phyloP scores from a whole-genome alignment of 202 grass and related monocot species.

The Schoenoplectus triqueter region DNA sequence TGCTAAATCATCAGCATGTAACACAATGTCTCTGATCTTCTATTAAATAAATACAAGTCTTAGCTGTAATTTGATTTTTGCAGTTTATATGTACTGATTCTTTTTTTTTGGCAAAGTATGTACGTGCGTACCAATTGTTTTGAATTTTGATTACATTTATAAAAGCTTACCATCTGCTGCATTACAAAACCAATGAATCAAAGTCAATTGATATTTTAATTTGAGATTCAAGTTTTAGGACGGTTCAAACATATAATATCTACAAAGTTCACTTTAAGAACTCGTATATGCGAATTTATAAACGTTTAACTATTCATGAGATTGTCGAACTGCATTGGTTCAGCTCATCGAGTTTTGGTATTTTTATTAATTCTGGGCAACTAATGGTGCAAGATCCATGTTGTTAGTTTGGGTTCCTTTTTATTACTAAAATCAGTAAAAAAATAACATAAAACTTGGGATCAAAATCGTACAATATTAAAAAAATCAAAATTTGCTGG shows the following conservation, averaged over 20 bases:
- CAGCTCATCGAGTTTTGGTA: not conserved
- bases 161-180: not conserved
- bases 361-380: not conserved
- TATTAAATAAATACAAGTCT: not conserved
- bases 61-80: not conserved
- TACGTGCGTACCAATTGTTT: not conserved
- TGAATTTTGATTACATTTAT: not conserved
- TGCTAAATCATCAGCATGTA: not conserved
- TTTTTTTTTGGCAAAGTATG: not conserved
- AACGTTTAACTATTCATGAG: no score
- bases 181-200: not conserved
- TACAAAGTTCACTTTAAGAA: not conserved
- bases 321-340: not conserved
- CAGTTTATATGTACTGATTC: not conserved
- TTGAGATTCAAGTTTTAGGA: not conserved
- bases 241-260: not conserved
- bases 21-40: not conserved
- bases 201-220: not conserved
- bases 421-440: not conserved
- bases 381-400: not conserved
- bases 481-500: no score
- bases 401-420: not conserved
- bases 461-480: not conserved
- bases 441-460: not conserved
- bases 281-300: not conserved